Conservation (phyloP, 2,329 filamentous ascomycete species). For the Trichoderma sp. region DNA sequence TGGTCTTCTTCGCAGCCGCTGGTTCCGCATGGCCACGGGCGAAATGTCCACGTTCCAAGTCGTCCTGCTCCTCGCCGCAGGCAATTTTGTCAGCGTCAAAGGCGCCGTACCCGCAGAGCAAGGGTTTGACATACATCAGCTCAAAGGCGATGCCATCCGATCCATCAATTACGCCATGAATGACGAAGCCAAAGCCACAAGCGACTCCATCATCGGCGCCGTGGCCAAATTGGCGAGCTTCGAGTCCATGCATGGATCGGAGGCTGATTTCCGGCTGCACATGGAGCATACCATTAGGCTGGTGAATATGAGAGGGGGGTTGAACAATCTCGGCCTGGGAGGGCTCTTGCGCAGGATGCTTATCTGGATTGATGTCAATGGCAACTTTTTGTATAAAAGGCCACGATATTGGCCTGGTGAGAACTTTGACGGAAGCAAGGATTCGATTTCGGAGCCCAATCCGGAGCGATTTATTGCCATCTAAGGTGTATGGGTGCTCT, state of each 20-base stretch:
- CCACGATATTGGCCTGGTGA: conserved; percentile 38
- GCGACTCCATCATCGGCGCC: conserved; percentile 49
- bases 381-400: conserved; percentile 40
- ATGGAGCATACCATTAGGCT: conserved; percentile 49
- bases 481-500: background rate
- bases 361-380: conserved; percentile 51
- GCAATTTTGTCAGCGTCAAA: conserved; percentile 31
- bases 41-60: conserved; percentile 33
- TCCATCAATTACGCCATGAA: conserved; percentile 45
- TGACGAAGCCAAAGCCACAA: conserved; percentile 33
- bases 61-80: conserved; percentile 35
- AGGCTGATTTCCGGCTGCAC: conserved; percentile 47
- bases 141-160: conserved; percentile 47
- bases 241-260: conserved; percentile 52
- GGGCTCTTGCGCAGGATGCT: conserved; percentile 50
- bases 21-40: conserved; percentile 35
- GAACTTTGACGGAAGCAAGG: conserved; percentile 29
- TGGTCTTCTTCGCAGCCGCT: conserved; percentile 34
- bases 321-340: conserved; percentile 45
- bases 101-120: conserved; percentile 18
- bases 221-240: conserved; percentile 55
- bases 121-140: conserved; percentile 40
- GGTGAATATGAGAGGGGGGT: conserved; percentile 48
- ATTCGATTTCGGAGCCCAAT: conserved; percentile 35
- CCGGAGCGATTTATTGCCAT: conserved; percentile 38